Conservation (phyloP, 1,284 basidiomycete genomes). For the Malassezia furfur region DNA sequence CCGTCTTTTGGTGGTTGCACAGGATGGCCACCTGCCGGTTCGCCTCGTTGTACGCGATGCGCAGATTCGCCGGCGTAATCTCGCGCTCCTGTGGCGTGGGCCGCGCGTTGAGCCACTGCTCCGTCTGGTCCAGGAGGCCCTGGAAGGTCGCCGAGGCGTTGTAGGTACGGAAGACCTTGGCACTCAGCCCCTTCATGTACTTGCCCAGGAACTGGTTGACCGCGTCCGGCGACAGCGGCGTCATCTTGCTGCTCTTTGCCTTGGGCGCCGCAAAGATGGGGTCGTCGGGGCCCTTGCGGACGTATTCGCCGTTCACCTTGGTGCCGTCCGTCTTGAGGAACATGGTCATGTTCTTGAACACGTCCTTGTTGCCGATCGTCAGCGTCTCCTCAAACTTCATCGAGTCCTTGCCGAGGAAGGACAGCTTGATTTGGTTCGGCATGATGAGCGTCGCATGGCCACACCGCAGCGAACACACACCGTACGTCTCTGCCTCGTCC, state of each 20-base stretch:
- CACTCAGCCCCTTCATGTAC: conserved; percentile 45
- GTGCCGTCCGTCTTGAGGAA: conserved; percentile 39
- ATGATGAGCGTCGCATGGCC: conserved; percentile 41
- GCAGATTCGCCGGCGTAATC: conserved; percentile 35
- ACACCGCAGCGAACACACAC: conserved; percentile 44
- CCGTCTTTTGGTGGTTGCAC: conserved; percentile 48
- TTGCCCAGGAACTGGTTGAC: conserved; percentile 46
- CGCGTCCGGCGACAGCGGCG: conserved; percentile 29
- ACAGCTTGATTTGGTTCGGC: conserved; percentile 40
- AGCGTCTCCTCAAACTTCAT: conserved; percentile 47
- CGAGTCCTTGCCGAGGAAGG: conserved; percentile 47
- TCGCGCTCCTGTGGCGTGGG: conserved; percentile 38
- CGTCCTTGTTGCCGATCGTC: conserved; percentile 33
- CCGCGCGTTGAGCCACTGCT: conserved; percentile 35
- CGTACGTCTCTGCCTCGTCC: conserved; percentile 47
- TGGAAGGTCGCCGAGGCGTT: conserved; percentile 48
- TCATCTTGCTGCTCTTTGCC: conserved; percentile 23
- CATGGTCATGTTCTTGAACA: conserved; percentile 46
- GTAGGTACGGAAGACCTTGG: conserved; percentile 49
- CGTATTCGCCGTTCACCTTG: conserved; percentile 56
- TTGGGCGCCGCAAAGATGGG: conserved; percentile 62
- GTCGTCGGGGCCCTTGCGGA: conserved; percentile 77
- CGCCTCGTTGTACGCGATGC: conserved; percentile 45
- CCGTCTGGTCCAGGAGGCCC: conserved; percentile 44
- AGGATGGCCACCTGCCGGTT: conserved; percentile 47